Evolutionary conservation across 805 yeast genomes (phyloP), one percentile per base, ranked within the genome.

Genomic region (Monosporozyma yasuniensis): DNA sequence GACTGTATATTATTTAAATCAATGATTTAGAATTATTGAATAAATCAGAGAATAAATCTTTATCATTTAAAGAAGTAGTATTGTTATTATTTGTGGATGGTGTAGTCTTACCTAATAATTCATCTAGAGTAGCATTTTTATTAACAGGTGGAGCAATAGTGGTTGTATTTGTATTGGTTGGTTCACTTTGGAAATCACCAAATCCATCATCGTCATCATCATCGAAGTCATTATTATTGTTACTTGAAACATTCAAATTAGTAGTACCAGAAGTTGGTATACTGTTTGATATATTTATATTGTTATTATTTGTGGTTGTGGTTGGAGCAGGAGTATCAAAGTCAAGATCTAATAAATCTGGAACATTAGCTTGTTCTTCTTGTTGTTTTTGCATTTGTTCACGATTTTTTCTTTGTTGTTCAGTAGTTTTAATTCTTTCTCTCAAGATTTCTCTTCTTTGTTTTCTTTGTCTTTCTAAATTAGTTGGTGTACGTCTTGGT

Each of bases 161-260:
- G 4, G 46, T 30, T 25, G 61, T 11, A 5, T 56, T 44, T 14
- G 57, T 45, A 11, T 59, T 42, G 21, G 50, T 49, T n/a, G 54
- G 46, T 22, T 64, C 65, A 46, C 61, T 56, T 60, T 66, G 67
- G 58, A 65, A 64, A 50, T 69, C 69, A 42, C 74, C 72, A 54
- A 66, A 66, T 19, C 63, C 70, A 52, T 68, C 69, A 43, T 65
- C 68, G 8, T 62, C 63, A 14, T 59, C 64, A 12, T 63, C 65
- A 44, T 54, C 54, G 22, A n/a, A n/a, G n/a, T 48, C 56, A 14
- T 50, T 41, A 11, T 30, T 44, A 19, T 21, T 21, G n/a, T 32
- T 32, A 14, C 25, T 19, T 3, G 39, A 30, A 18, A 30, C 25
- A 22, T 21, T 30, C 14, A 39, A 39, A 12, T 47, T 44, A n/a